Evolutionary conservation across 306 rosid genomes (phyloP), one percentile per base, ranked within the genome.

Genomic region (Carpinus fangiana): DNA sequence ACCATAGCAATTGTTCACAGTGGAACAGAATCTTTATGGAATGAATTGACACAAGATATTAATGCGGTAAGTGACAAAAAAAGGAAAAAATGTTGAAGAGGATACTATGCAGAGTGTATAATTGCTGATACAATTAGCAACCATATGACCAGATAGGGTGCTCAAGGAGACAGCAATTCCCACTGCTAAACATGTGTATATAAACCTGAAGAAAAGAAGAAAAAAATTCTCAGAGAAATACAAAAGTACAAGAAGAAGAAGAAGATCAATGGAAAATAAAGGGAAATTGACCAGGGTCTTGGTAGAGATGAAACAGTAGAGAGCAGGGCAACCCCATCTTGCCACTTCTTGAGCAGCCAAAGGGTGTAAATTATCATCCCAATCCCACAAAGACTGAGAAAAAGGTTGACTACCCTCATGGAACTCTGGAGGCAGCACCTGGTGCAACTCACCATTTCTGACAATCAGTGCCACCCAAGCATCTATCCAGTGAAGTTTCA

Each of bases 101-200:
- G 90, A 89, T 89, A 87, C 93, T 2, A 74, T 67, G 79, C 65
- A 80, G 51, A 89, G 77, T 60, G 53, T 46, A 64, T 31, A 75
- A 69, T 78, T 61, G 46, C 68, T 87, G 69, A 76, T 52, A 78
- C 83, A 85, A 60, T 79, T 78, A 54, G 79, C 75, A 70, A 81
- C 85, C 46, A 81, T 60, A 53, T 66, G 82, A 70, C 87, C 89
- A 46, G 43, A 67, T 7, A 83, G 51, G 3, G 89, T 83, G 89
- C 84, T 82, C 57, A 89, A 70, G 90, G 87, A 81, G 59, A 89
- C 72, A 17, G 74, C 84, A 31, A 87, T 89, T 79, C 93, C 90
- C 74, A 85, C 74, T 17, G 79, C 88, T 65, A 87, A 78, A 81
- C 84, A 87, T 76, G 81, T 14, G 60, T 81, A 72, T 70, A 87